Percentiles rank a stretch among this genome's conserved stretches.
phyloP scores from a whole-genome alignment of 441 rosid genomes.

The Euphorbia celastroides region DNA sequence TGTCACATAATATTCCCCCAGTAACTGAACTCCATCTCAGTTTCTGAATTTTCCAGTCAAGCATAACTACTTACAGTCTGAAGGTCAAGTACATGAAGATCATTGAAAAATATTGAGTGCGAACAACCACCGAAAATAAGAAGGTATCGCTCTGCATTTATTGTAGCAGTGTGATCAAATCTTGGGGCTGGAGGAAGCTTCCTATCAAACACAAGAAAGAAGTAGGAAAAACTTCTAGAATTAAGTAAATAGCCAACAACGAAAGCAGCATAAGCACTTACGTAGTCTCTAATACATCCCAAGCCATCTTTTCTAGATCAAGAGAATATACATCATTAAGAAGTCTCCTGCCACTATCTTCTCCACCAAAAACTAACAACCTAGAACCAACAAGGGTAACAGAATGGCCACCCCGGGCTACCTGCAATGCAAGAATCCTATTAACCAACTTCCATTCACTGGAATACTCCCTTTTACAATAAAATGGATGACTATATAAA shows the following conservation, averaged over 20 bases:
- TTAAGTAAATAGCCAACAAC: constrained; percentile 13
- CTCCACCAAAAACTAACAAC: constrained; percentile 84
- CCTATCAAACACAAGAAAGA: constrained; percentile 50
- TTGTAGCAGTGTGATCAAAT: constrained; percentile 90
- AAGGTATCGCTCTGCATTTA: constrained; percentile 71
- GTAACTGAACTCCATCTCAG: constrained; percentile 1
- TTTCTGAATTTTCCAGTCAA: neutral
- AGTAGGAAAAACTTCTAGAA: constrained; percentile 26
- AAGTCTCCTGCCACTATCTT: constrained; percentile 68
- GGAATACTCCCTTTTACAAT: neutral
- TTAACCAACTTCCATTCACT: constrained; percentile 12
- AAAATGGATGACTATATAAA: constrained; percentile 9
- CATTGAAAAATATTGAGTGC: constrained; percentile 81
- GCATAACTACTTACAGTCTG: constrained; percentile 53
- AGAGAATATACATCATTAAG: constrained; percentile 75
- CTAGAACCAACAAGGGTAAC: constrained; percentile 67
- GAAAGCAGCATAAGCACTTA: constrained; percentile 34
- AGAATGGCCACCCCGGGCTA: constrained; percentile 91
- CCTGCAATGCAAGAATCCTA: constrained; percentile 39
- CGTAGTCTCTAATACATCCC: constrained; percentile 69
- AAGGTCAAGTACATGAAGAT: constrained; percentile 89
- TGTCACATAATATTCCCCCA: constrained; percentile 5
- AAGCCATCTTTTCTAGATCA: constrained; percentile 79
- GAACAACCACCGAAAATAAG: constrained; percentile 93
- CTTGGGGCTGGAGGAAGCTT: constrained; percentile 92